phyloP scores from a whole-genome alignment of 352 stramenopile genomes.

The Pythium utonaiense region DNA sequence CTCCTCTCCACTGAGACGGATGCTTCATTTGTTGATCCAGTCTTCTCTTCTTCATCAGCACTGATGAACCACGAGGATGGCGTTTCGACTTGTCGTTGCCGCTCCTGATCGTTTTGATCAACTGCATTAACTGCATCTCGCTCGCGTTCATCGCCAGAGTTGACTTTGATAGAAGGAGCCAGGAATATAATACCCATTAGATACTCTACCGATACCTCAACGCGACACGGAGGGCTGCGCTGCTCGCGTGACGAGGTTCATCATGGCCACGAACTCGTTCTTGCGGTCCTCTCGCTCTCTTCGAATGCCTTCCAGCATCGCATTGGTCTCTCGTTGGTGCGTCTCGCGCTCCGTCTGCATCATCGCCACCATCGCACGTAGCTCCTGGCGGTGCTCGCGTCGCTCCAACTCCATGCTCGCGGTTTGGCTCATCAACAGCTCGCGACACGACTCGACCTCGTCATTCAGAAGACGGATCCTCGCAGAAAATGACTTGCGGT shows the following conservation, averaged over 20 bases:
- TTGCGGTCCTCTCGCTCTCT: background rate
- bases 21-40: too few species aligned
- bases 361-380: background rate
- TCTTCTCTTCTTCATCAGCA: too few species aligned
- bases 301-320: background rate
- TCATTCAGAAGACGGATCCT: background rate
- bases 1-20: too few species aligned
- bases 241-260: conserved; percentile 5
- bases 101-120: too few species aligned
- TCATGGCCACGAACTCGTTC: conserved; percentile 12
- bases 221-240: too few species aligned
- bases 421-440: background rate
- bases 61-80: too few species aligned
- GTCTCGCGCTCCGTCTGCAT: conserved; percentile 1
- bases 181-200: too few species aligned
- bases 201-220: too few species aligned
- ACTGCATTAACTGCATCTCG: too few species aligned
- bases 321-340: conserved; percentile 1
- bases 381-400: background rate
- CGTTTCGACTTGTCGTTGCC: too few species aligned
- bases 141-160: too few species aligned
- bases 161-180: too few species aligned
- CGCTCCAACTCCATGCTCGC: background rate
- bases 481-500: background rate
- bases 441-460: background rate